Base-by-base conservation (phyloP, 306 rosid species). In the Vigna nakashimae region DNA sequence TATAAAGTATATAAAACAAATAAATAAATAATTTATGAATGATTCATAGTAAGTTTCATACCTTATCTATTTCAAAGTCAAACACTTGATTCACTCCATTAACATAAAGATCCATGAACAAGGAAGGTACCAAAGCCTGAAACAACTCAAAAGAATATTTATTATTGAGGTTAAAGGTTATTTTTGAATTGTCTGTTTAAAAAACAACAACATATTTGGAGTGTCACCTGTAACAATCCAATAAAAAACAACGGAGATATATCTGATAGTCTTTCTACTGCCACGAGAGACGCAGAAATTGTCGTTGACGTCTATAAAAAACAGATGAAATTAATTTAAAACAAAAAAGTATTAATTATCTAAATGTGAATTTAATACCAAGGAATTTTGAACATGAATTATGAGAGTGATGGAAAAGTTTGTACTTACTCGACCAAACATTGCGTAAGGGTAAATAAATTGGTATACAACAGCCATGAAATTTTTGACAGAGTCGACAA, bases 371-470 rank as follows among this genome's bases (percentile, higher is more conserved):
- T 17, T 34, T 5, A 66, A 50, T 5, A 50, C 55, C 16, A 49
- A 15, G 16, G 9, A 49, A 51, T 16, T 16, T 51, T 18, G 11
- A 73, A 34, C 1, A 45, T 20, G 40, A 16, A 18, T 74, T 30
- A 3, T 7, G 20, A 30, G 3, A 36, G 42, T 36, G 7, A 36
- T 30, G 7, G 2, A 4, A 62, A 62, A 62, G 11, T 16, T 32
- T 36, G 13, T 34, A 85, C 98, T 86, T 82, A 89, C 89, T 89
- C 64, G 91, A 82, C 80, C 88, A 48, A 85, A 75, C 71, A 86
- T 87, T 75, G 94, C 84, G 83, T 90, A 90, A 9, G 98, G 98
- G 83, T 90, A 75, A 38, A 92, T 86, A 82, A 92, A 90, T 85
- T 88, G 70, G 65, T 86, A 86, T 67, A 90, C 0, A 30, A 40